Base-by-base conservation (phyloP, 768 basidiomycete genomes). In the Serpula lacrymans region DNA sequence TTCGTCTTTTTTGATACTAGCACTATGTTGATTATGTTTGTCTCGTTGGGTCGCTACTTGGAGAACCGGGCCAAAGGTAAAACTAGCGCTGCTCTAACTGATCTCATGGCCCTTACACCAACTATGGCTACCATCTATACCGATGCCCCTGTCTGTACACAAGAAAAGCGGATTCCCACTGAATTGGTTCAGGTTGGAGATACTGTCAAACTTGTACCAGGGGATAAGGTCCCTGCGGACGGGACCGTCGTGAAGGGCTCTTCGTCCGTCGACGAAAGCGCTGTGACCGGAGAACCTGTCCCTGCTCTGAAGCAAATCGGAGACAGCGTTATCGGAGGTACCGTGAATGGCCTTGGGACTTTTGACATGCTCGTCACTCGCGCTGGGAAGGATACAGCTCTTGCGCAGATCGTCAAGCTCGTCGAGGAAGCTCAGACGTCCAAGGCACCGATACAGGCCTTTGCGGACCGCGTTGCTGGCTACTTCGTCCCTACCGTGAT, bases 401-500 rank as follows among this genome's bases (percentile, higher is more conserved):
- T 99, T 8, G 79, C 93, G 3, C 96, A 98, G 65, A 97, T 99
- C 48, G 95, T 98, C 45, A 82, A 82, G 51, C 82, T 98, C 39
- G 96, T 99, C 47, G 94, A 98, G 58, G 93, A 98, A 29, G 96
- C 96, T 1, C 96, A 98, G 65, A 98, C 94, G 3, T 88, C 84
- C 43, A 98, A 98, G 61, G 95, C 96, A 2, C 96, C 96, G 8
- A 97, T 99, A 47, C 96, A 99, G 57, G 89, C 88, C 4, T 96
- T 97, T 62, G 93, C 93, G 3, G 96, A 99, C 63, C 80, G 75
- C 39, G 82, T 96, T 31, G 95, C 96, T 0, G 96, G 96, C 9
- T 84, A 84, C 68, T 98, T 99, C 58, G 94, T 99, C 0, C 96
- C 96, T 0, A 67, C 82, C 21, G 94, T 98, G 54, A 84, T 98